These are phyloP conservation scores for Xylariaceae sp. DNA, from an alignment of 2,329 filamentous ascomycete species.

Conservation along the genomic window DNA sequence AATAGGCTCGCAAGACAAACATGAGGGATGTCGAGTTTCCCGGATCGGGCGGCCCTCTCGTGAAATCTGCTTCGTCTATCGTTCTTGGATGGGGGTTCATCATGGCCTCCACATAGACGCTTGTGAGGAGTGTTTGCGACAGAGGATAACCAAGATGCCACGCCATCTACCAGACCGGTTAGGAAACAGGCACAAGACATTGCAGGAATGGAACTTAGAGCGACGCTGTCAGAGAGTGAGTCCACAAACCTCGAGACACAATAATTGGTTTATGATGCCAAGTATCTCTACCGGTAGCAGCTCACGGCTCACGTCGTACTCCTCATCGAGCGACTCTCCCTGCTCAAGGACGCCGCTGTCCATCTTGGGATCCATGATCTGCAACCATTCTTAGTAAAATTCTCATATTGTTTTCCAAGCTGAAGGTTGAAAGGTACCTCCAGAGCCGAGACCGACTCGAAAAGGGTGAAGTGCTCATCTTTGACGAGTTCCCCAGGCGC, in stretches of 20 bases:
- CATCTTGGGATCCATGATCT: conserved; percentile 99
- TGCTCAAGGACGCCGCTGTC: conserved; percentile 82
- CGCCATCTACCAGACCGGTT: conserved; percentile 61
- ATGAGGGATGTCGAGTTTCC: conserved; percentile 46
- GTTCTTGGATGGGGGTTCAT: conserved; percentile 64
- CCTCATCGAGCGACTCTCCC: conserved; percentile 77
- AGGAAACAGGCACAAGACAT: conserved; percentile 8
- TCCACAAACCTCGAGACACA: conserved; percentile 75
- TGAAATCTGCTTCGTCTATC: conserved; percentile 64
- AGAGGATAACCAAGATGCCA: conserved; percentile 97
- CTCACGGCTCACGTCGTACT: conserved; percentile 68
- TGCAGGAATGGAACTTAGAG: not conserved
- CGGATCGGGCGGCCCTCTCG: conserved; percentile 31
- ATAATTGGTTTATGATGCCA: conserved; percentile 88
- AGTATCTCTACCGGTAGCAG: conserved; percentile 76
- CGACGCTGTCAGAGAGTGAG: not conserved
- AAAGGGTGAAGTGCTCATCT: conserved; percentile 90
- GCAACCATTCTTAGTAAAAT: conserved; percentile 1
- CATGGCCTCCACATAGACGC: conserved; percentile 81
- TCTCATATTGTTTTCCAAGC: not conserved
- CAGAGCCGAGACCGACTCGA: conserved; percentile 85
- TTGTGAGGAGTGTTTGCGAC: conserved; percentile 91
- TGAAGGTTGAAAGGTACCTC: conserved; percentile 45
- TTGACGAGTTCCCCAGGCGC: conserved; percentile 81
- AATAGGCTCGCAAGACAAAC: conserved; percentile 76